Evolutionary conservation across 2,329 filamentous ascomycete genomes (phyloP).

Genomic region (Pseudopyrenochaeta lycopersici): DNA sequence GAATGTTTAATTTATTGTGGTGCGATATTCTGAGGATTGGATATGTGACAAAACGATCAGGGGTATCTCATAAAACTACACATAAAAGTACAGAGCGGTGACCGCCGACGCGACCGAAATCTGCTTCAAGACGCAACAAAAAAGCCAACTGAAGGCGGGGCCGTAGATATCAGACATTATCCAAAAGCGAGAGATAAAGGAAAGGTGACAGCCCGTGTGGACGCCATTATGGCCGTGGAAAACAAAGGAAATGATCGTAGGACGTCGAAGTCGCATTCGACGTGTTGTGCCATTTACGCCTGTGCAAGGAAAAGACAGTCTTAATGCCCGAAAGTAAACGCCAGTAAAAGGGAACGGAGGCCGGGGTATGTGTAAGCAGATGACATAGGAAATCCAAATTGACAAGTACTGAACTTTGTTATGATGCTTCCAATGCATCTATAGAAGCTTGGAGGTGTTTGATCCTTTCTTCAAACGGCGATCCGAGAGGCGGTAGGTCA

Average conservation of each 20-base stretch:
- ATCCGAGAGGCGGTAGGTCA: slow-evolving; percentile 33
- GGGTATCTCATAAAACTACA: slow-evolving; percentile 46
- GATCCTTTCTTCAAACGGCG: slow-evolving; percentile 39
- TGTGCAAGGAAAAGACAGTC: not conserved
- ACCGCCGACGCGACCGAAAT: slow-evolving; percentile 6
- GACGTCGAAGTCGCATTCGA: slow-evolving; percentile 46
- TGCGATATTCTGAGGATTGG: too few relatives aligned
- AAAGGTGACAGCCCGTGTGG: not conserved
- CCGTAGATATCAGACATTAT: slow-evolving; percentile 16
- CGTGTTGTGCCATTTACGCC: slow-evolving; percentile 40
- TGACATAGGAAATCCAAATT: slow-evolving; percentile 16
- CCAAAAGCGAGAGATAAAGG: not conserved
- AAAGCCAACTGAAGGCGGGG: slow-evolving; percentile 3
- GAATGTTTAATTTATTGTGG: too few relatives aligned
- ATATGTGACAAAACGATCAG: slow-evolving; percentile 2
- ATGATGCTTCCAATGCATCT: slow-evolving; percentile 27
- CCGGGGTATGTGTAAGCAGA: slow-evolving; percentile 18
- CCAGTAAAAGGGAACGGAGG: slow-evolving; percentile 8
- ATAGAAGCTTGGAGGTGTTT: slow-evolving; percentile 32
- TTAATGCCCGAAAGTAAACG: slow-evolving; percentile 5
- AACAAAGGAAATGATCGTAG: slow-evolving; percentile 44
- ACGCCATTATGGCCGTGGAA: slow-evolving; percentile 7
- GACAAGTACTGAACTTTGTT: slow-evolving; percentile 10
- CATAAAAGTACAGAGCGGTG: slow-evolving; percentile 28
- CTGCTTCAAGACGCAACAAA: slow-evolving; percentile 5